These are phyloP conservation scores for Magnusiomyces magnusii DNA, from an alignment of 1,139 yeast genomes.

Conservation along the genomic window DNA sequence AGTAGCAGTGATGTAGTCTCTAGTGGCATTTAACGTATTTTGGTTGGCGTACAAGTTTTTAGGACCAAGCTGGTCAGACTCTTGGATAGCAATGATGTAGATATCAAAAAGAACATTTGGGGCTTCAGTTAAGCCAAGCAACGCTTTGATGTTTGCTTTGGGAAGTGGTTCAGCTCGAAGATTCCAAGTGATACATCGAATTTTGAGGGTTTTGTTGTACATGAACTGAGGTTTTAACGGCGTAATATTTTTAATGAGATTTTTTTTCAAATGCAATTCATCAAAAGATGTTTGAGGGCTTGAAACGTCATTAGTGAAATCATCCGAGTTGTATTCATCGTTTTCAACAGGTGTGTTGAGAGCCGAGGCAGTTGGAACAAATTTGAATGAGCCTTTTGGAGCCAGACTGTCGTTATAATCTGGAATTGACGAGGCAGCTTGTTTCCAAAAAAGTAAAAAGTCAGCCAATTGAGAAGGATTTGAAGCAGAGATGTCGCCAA, in stretches of 20 bases:
- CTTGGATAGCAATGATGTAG: conserved; percentile 44
- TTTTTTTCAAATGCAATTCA: not conserved
- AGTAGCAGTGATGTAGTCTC: conserved; percentile 28
- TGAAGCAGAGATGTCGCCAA: conserved; percentile 12
- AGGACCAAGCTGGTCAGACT: conserved; percentile 44
- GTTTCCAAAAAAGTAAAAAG: conserved; percentile 5
- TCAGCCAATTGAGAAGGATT: conserved; percentile 16
- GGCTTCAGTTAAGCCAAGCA: conserved; percentile 9
- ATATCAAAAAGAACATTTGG: conserved; percentile 31
- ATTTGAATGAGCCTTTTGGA: not conserved
- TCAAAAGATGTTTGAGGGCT: not conserved
- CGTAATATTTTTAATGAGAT: not conserved
- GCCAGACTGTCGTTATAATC: not conserved
- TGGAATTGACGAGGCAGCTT: conserved; percentile 1
- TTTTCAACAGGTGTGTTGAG: not conserved
- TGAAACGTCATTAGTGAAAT: not conserved
- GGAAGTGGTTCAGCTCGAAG: conserved; percentile 11
- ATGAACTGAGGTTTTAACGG: conserved; percentile 5
- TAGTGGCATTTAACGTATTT: conserved; percentile 37
- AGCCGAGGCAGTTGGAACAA: not conserved
- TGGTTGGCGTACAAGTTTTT: conserved; percentile 40
- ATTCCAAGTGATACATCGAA: conserved; percentile 12
- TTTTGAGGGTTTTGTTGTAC: not conserved
- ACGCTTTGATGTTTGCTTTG: conserved; percentile 4
- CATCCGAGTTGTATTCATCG: not conserved